Evolutionary conservation across 805 yeast genomes (phyloP), one percentile per base, ranked within the genome.

Genomic region (Hanseniaspora nectarophila): DNA sequence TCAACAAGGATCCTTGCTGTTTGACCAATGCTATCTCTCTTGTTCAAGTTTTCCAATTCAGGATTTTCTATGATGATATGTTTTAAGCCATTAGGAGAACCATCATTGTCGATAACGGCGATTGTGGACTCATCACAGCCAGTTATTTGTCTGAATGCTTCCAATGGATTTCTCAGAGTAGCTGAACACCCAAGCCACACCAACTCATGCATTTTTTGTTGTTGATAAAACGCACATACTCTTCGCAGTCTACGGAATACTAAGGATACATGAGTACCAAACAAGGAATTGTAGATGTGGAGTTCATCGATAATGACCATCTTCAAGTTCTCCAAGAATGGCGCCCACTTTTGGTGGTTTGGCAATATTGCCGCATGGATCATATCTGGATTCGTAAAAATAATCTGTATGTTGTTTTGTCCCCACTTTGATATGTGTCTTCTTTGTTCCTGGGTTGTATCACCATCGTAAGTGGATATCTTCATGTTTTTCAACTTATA

Each of bases 371-470:
- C 80, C 0, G 86, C 75, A 64, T 92, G 97, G 1, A 92, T 69
- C 73, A 89, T 86, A 63, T 92, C 99, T 0, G 99, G 99, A 61
- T 92, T 92, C 0, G 97, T 86, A 64, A 92, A 87, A 10, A 92
- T 80, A 4, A 92, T 82, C 51, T 82, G 80, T 0, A 95, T 87
- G 44, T 46, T 38, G 24, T 46, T 47, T 45, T 71, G 70, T 4
- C 15, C 33, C 53, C 53, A 49, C 23, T 73, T 70, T 52, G 88
- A 71, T 18, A 89, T 75, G 20, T 60, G 58, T 0, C 65, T 64
- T 28, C 97, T 71, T 20, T 70, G 69, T 2, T 69, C 70, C 33
- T 69, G 62, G 1, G 82, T 84, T 0, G 97, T 90, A 64, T 92
- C 99, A 9, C 98, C 99, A 67, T 92, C 99, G 61, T 78, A 89